Evolutionary conservation across 1,139 yeast genomes (phyloP).

Genomic region (Saccharomyces hybrid): DNA sequence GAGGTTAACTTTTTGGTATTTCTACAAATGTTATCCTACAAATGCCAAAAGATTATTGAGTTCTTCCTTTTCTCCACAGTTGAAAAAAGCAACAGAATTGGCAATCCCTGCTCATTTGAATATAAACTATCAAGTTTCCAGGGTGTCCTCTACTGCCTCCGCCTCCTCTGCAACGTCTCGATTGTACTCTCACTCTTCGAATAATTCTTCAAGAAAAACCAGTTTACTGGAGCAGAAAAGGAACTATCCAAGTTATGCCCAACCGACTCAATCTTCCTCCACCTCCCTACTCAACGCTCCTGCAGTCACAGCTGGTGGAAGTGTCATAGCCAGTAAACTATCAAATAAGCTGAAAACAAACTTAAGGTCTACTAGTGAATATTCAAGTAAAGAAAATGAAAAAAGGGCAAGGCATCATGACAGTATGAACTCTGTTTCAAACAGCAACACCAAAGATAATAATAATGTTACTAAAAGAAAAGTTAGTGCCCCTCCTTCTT

Average conservation of each 20-base stretch:
- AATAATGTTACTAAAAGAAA: slow-evolving; percentile 11
- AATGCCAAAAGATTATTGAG: slow-evolving; percentile 35
- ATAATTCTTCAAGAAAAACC: slow-evolving; percentile 11
- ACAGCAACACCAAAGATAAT: slow-evolving; percentile 6
- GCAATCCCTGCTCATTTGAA: slow-evolving; percentile 40
- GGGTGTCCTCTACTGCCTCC: slow-evolving; percentile 4
- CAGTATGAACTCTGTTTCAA: slow-evolving; percentile 1
- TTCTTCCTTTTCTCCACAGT: slow-evolving; percentile 35
- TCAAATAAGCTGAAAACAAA: slow-evolving; percentile 10
- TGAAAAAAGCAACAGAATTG: slow-evolving; percentile 49
- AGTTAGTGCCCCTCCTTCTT: slow-evolving; percentile 19
- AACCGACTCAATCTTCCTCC: slow-evolving; percentile 27
- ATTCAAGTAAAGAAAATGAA: slow-evolving; percentile 8
- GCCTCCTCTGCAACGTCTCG: slow-evolving; percentile 10
- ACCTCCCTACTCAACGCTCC: background rate
- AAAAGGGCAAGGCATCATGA: background rate
- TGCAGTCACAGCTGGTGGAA: background rate
- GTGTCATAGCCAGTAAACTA: slow-evolving; percentile 1
- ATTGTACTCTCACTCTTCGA: slow-evolving; percentile 9
- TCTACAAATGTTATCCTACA: slow-evolving; percentile 42
- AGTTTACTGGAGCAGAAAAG: background rate
- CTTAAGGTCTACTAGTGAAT: slow-evolving; percentile 26
- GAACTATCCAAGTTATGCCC: slow-evolving; percentile 28
- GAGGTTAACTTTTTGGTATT: slow-evolving; percentile 68
- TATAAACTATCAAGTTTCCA: slow-evolving; percentile 16